Evolutionary conservation across 2,329 filamentous ascomycete species (phyloP), one percentile per base, ranked within the genome.

Genomic region (Blumeria graminis): DNA sequence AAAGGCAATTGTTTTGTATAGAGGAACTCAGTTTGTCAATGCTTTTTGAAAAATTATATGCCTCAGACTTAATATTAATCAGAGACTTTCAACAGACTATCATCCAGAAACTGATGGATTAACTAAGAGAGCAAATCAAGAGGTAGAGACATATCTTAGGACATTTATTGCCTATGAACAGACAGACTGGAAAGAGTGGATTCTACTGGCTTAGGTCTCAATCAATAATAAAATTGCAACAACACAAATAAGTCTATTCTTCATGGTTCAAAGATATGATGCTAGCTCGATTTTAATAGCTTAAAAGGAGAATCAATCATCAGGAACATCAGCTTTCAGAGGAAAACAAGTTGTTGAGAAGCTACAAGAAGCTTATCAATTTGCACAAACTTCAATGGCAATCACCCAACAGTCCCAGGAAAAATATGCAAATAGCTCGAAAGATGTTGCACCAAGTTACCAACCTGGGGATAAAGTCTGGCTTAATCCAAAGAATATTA

Each of bases 401-500:
- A 36, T 54, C 16, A 34, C 50, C 14, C 50, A 53, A 16, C 32
- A 53, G 14, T 28, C 9, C 13, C 46, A 50, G 34, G 46, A 50
- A n/a, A 50, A 50, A 32, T 50, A 50, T 50, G 18, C 46, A 33
- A 50, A 50, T 32, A 13, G 10, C 9, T 11, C 13, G 10, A 33
- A 10, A 50, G 46, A 33, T 9, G 3, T 8, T 13, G 32, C 46
- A 5, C 32, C 34, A 10, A 32, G 22, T 5, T 50, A 50, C 34
- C 32, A 50, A 18, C 11, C 18, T 14, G 50, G 32, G 35, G 32
- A 53, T 38, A 53, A 53, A 18, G 50, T 53, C 16, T 53, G 50
- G 50, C 16, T 53, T 13, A 53, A 53, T 38, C 10, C 36, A 28
- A 53, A 53, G 22, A 53, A 53, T 53, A 53, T 53, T n/a, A 36